Evolutionary conservation across 192 early-diverging fungal genomes (phyloP).

Genomic region (Coemansia sp.): DNA sequence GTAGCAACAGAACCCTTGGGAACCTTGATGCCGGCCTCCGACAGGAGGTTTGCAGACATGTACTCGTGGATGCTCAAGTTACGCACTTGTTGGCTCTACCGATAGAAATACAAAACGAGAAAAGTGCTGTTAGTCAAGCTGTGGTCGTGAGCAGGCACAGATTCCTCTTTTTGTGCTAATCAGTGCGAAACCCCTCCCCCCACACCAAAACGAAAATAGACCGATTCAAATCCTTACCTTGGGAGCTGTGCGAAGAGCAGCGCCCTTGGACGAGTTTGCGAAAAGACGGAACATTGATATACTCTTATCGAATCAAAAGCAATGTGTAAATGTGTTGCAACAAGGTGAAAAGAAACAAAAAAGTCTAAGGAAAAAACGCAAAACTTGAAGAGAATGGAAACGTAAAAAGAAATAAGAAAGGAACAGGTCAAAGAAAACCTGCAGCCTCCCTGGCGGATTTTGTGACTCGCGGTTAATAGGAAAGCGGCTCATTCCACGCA

Average conservation of each 20-base stretch:
- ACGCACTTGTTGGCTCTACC: conserved; percentile 66
- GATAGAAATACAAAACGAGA: conserved; percentile 5
- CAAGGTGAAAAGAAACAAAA: not conserved
- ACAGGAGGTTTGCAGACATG: conserved; percentile 89
- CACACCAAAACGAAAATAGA: not conserved
- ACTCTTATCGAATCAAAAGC: not conserved
- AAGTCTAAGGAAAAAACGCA: not conserved
- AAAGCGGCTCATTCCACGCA: not conserved
- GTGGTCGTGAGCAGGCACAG: not conserved
- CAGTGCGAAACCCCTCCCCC: not conserved
- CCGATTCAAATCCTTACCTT: conserved; percentile 35
- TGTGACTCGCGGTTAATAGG: not conserved
- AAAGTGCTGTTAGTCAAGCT: not conserved
- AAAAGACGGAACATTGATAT: conserved; percentile 51
- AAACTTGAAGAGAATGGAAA: not conserved
- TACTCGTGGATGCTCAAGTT: conserved; percentile 98
- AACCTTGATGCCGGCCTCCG: conserved; percentile 88
- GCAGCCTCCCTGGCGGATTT: not conserved
- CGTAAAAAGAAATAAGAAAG: not conserved
- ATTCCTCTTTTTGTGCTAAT: not conserved
- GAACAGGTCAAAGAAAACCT: no score
- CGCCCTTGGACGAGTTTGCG: conserved; percentile 50
- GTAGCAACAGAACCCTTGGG: conserved; percentile 89
- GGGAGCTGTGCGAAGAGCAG: conserved; percentile 34
- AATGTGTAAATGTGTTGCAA: not conserved